These are phyloP conservation scores for Asterionellopsis glacialis DNA, from an alignment of 108 stramenopile genomes.

Conservation along the genomic window DNA sequence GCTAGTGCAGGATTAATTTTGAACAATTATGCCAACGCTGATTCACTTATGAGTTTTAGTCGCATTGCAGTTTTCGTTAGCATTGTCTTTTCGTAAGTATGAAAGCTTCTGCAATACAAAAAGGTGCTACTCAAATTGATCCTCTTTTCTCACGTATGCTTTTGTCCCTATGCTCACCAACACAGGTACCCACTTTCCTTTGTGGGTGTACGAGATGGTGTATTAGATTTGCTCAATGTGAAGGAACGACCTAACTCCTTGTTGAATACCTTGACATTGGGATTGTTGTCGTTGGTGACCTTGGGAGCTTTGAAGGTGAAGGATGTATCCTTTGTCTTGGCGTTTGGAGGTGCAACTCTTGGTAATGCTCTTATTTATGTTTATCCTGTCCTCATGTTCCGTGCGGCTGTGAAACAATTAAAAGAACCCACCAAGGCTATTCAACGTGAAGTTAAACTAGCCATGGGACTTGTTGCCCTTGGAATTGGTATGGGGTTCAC, in stretches of 20 bases:
- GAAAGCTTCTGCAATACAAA: no score
- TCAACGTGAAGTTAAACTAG: slow-evolving; percentile 52
- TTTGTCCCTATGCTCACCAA: no score
- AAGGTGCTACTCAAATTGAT: no score
- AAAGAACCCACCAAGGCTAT: slow-evolving; percentile 29
- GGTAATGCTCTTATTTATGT: slow-evolving; percentile 89
- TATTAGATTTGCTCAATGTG: slow-evolving; percentile 67
- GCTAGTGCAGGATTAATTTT: slow-evolving; percentile 82
- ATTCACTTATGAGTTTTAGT: slow-evolving; percentile 77
- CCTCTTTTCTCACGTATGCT: no score
- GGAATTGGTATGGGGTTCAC: slow-evolving; percentile 76
- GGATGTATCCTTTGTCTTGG: slow-evolving; percentile 82
- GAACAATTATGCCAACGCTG: slow-evolving; percentile 90
- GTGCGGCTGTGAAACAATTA: slow-evolving; percentile 59
- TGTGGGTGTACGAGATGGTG: slow-evolving; percentile 78
- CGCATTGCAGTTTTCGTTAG: slow-evolving; percentile 88
- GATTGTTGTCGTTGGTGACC: slow-evolving; percentile 56
- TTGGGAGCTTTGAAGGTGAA: slow-evolving; percentile 60
- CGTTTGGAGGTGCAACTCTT: slow-evolving; percentile 93
- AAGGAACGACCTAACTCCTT: slow-evolving; percentile 46
- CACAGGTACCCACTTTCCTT: slow-evolving; percentile 45
- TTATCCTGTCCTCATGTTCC: slow-evolving; percentile 84
- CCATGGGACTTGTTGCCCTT: slow-evolving; percentile 58
- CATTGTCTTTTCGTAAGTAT: slow-evolving; percentile 59
- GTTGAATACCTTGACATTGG: slow-evolving; percentile 59